Percentiles rank a stretch among this genome's conserved stretches.
phyloP scores from a whole-genome alignment of 2,329 filamentous ascomycete species.

The Incumbomyces lentus region DNA sequence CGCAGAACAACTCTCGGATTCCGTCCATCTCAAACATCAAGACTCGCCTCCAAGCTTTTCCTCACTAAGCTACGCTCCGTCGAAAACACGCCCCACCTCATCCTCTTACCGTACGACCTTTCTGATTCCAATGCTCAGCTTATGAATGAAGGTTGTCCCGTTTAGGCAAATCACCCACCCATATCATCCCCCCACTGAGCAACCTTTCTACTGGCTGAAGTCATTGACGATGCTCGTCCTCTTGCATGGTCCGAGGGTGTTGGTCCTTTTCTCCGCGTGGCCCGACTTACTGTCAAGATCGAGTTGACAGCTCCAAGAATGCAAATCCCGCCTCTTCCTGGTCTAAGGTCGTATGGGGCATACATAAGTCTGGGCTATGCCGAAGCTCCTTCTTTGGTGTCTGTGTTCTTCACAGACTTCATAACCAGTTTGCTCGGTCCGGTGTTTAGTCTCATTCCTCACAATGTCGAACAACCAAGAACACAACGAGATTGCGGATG shows the following conservation, averaged over 20 bases:
- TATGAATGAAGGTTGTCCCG: background rate
- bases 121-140: background rate
- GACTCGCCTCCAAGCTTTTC: too few relatives aligned
- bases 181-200: too few relatives aligned
- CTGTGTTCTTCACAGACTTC: background rate
- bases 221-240: background rate
- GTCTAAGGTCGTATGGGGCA: background rate
- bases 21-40: too few relatives aligned
- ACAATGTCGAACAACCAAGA: constrained; percentile 7
- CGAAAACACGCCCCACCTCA: too few relatives aligned
- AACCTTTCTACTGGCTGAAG: background rate
- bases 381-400: background rate
- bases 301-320: constrained; percentile 5
- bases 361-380: background rate
- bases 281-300: constrained; percentile 1
- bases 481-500: constrained; percentile 1
- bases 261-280: constrained; percentile 3
- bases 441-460: background rate
- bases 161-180: background rate
- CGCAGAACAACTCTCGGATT: too few relatives aligned
- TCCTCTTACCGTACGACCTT: background rate
- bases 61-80: too few relatives aligned
- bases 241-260: background rate
- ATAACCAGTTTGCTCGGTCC: background rate
- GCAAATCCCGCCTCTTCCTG: constrained; percentile 3